These are phyloP conservation scores for Gossypium davidsonii DNA, from an alignment of 441 rosid species.

Conservation along the genomic window DNA sequence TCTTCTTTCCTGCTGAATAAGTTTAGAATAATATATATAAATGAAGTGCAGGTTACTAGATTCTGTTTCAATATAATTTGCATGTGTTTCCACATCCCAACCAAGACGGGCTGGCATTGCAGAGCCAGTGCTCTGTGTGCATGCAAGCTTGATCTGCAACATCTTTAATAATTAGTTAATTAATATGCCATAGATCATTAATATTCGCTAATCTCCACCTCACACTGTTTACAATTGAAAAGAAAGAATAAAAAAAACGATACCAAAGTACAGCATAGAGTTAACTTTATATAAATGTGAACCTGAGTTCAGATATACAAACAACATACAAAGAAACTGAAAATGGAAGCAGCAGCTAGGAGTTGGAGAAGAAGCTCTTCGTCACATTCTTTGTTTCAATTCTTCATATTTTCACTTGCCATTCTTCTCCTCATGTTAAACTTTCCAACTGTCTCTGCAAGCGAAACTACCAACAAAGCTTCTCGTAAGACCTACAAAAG, in stretches of 20 bases:
- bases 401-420: constrained; percentile 15
- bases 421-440: constrained; percentile 24
- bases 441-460: constrained; percentile 20
- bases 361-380: neutral
- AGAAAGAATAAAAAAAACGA: neutral
- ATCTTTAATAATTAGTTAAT: neutral
- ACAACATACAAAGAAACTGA: neutral
- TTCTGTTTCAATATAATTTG: neutral
- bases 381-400: neutral
- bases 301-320: neutral
- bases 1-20: neutral
- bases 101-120: neutral
- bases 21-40: neutral
- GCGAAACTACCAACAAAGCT: constrained; percentile 10
- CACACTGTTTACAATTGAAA: neutral
- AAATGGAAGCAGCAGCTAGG: constrained; percentile 21
- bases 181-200: neutral
- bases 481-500: constrained; percentile 30
- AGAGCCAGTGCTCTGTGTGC: neutral
- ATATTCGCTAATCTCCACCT: neutral
- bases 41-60: neutral
- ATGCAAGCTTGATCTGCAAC: neutral
- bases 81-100: neutral
- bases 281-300: constrained; percentile 18
- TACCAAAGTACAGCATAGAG: neutral